These are phyloP conservation scores for Sinapis alba DNA, from an alignment of 441 rosid species.

Conservation along the genomic window DNA sequence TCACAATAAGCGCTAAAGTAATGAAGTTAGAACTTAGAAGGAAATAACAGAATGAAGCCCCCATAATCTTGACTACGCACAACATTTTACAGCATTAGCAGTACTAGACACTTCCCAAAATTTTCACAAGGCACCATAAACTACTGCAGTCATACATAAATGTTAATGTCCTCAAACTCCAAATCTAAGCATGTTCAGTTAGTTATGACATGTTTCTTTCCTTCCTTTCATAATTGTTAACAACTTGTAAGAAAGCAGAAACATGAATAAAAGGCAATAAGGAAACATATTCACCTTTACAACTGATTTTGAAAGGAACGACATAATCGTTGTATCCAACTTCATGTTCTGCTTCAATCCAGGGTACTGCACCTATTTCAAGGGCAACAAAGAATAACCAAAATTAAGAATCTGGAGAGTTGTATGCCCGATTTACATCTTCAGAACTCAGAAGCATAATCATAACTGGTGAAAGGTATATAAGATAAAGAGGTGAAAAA, in stretches of 20 bases:
- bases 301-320: conserved; percentile 71
- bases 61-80: conserved; percentile 8
- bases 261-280: not conserved
- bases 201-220: not conserved
- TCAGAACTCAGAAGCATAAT: conserved; percentile 14
- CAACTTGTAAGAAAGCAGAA: conserved; percentile 7
- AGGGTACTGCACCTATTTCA: conserved; percentile 82
- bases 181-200: not conserved
- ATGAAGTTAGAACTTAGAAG: not conserved
- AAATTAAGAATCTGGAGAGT: not conserved
- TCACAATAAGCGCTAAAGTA: conserved; percentile 1
- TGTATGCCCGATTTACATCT: not conserved
- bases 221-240: not conserved
- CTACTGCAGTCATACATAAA: not conserved
- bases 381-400: conserved; percentile 1
- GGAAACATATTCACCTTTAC: conserved; percentile 50
- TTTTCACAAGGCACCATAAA: not conserved
- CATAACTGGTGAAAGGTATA: not conserved
- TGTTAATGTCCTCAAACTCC: conserved; percentile 1
- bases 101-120: not conserved
- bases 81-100: conserved; percentile 2
- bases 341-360: conserved; percentile 75
- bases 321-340: conserved; percentile 73
- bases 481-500: not conserved
- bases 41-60: not conserved